Conservation (phyloP, 345 rosid genomes). For the Eucalyptus rudis region DNA sequence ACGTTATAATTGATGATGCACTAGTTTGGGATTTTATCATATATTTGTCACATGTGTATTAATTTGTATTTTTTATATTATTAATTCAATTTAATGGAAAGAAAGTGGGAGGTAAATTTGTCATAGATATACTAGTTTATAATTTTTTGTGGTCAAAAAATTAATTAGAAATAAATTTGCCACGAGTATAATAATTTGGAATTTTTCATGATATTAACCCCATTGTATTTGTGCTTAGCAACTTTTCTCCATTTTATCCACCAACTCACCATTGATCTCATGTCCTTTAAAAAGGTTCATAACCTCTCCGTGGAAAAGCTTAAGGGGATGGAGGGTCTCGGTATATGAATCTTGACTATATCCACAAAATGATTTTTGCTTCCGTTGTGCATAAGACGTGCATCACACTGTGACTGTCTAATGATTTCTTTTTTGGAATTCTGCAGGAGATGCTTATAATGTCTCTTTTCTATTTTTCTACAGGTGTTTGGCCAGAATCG, state of each 20-base stretch:
- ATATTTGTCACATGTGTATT: no score
- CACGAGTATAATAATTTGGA: no score
- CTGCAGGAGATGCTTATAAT: background rate
- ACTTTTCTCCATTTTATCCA: background rate
- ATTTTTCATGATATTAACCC: no score
- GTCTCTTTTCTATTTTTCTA: background rate
- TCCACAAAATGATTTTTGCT: background rate
- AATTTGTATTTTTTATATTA: no score
- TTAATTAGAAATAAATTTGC: no score
- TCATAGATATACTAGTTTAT: no score
- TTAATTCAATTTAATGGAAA: no score
- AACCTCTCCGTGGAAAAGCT: background rate
- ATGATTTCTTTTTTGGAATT: background rate
- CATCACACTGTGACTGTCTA: background rate
- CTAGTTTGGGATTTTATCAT: no score
- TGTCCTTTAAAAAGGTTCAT: background rate
- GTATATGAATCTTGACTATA: background rate
- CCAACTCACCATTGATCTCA: background rate
- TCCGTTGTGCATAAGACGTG: background rate
- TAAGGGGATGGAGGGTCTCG: background rate
- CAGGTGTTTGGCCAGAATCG: slow-evolving; percentile 11
- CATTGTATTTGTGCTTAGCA: background rate
- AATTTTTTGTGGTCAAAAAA: no score
- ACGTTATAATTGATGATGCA: accelerated
- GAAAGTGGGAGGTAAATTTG: no score